Evolutionary conservation across 1,284 basidiomycete species (phyloP), one percentile per base, ranked within the genome.

Genomic region (Agaricales sp.): DNA sequence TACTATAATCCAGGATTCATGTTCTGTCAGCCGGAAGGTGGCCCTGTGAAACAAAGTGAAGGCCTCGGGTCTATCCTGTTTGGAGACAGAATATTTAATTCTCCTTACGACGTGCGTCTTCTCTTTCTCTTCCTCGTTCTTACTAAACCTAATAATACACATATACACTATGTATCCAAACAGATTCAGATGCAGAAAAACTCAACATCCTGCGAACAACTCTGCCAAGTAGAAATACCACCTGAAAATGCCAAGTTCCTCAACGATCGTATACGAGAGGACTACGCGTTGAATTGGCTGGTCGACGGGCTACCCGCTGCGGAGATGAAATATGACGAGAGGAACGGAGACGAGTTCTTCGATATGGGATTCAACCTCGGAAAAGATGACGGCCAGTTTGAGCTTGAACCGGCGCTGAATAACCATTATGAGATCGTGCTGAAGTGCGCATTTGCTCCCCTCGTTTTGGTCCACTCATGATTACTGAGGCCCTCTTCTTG

Each of bases 231-330:
- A 16, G 67, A 70, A 21, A 74, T 96, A 12, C 74, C 80, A 0
- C 69, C 71, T 16, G 78, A 87, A 51, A 86, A 95, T 55, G 84
- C 87, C 16, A 81, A 78, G 54, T 96, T 96, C 64, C 85, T 98
- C 63, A 96, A 96, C 59, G 83, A 87, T 51, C 83, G 92, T 47
- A 95, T 98, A 62, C 75, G 76, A 44, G 92, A 97, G 63, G 88
- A 93, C 61, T 98, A 97, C 61, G 91, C 92, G 0, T 69, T 97
- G 54, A 97, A 97, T 61, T 95, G 93, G 84, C 82, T 98, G 50
- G 74, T 98, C 43, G 94, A 98, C 59, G 94, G 94, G 2, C 75
- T 98, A 30, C 95, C 95, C 2, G 91, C 89, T 4, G 91, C 92
- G 3, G 91, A 95, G 65, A 87, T 92, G 82, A 93, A 91, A 67